Conservation (phyloP, 176 grass and related monocot species). For the Oryza nivara region DNA sequence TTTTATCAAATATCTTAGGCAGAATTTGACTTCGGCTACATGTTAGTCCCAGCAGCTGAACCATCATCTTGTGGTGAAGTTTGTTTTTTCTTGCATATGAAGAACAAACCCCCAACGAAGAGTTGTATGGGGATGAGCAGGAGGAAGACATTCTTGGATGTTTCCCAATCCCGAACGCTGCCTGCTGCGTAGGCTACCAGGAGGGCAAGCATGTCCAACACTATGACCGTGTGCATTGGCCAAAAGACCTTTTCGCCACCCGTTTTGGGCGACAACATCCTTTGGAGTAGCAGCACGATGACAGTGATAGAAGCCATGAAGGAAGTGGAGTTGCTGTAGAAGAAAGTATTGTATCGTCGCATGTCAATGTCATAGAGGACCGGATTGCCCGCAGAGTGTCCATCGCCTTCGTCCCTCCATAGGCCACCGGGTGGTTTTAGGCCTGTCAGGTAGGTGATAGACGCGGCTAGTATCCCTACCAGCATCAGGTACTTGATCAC, state of each 20-base stretch:
- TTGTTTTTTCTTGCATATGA: not conserved
- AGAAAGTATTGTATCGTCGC: slow-evolving; percentile 38
- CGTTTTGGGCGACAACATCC: not conserved
- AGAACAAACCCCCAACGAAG: not conserved
- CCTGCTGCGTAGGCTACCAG: slow-evolving; percentile 39
- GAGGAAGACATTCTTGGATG: slow-evolving; percentile 13
- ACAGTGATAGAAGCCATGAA: not conserved
- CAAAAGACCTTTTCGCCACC: not conserved
- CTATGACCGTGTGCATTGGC: not conserved
- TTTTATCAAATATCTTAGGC: not conserved
- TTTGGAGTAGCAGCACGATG: not conserved
- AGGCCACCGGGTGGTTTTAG: not conserved
- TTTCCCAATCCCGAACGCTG: not conserved
- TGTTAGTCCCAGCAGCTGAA: too few species aligned
- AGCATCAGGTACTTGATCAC: not conserved
- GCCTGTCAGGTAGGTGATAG: not conserved
- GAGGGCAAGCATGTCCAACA: slow-evolving; percentile 30
- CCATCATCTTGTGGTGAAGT: not conserved
- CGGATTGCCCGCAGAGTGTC: slow-evolving; percentile 7
- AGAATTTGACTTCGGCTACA: too few species aligned
- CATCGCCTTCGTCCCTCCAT: not conserved
- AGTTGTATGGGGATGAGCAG: not conserved
- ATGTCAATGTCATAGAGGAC: slow-evolving; percentile 22
- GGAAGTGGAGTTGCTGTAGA: slow-evolving; percentile 6
- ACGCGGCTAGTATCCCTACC: not conserved